Evolutionary conservation across 2,329 filamentous ascomycete genomes (phyloP), one percentile per base, ranked within the genome.

Genomic region (Aspergillus costaricaensis): DNA sequence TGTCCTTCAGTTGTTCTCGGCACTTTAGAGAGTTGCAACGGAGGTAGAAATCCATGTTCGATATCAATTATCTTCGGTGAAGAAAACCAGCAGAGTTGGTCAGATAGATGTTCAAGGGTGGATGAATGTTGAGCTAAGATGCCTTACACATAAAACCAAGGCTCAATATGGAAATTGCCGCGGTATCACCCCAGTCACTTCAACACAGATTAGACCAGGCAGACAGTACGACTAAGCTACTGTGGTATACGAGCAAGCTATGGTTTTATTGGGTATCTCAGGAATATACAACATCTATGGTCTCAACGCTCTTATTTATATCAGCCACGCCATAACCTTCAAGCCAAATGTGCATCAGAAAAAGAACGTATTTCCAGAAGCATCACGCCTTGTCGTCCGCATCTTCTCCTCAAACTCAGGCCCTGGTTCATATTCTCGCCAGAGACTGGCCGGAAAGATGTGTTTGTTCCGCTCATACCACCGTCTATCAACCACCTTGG

Each of bases 381-480:
- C 85, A 78, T 99, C 95, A 70, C 92, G 90, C 68, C 91, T 86
- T 41, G 93, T 85, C 67, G 75, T 91, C 84, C 71, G 86, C 85
- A 79, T 96, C 64, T 77, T 79, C 63, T 80, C 75, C 61, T 78
- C 74, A 65, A 81, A 96, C 70, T 97, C 91, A 76, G 90, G 91
- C 62, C 91, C 91, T 0, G 92, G 90, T 67, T 96, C 93, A 74
- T 96, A 99, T 64, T 96, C 91, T 69, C 93, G 91, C 95, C 95
- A 99, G 50, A 94, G 85, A 73, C 91, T 98, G 19, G 94, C 94
- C 0, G 95, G 95, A 74, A 94, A 99, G 60, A 99, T 98, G 76
- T 99, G 95, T 78, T 98, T 99, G 75, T 98, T 97, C 71, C 88
- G 86, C 80, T 97, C 92, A 75, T 97, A 99, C 95, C 95, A 99